Base-by-base conservation (phyloP, 495 filamentous ascomycete genomes). In the Aspergillus conjunctus region DNA sequence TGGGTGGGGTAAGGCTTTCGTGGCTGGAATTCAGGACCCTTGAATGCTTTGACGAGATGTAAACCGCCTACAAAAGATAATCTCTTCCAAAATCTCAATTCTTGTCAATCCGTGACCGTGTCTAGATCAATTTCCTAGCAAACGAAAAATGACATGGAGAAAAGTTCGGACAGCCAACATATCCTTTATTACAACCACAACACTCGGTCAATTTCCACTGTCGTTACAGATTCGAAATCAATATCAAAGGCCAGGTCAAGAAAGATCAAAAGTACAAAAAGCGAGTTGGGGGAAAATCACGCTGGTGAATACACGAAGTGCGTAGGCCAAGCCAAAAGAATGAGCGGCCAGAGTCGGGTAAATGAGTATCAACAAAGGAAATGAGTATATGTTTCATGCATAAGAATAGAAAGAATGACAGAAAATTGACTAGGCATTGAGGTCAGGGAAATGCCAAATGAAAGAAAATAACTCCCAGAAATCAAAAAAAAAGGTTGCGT, bases 361-460 rank as follows among this genome's bases (percentile, higher is more conserved):
- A 52, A 48, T 61, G 52, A 63, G 53, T 59, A 61, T 64, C 54
- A 59, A 61, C 63, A 60, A 69, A 57, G 69, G 54, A 66, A 65
- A 48, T 59, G 54, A 17, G 54, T 34, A 44, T 51, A 57, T 45
- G 41, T 46, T 44, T 65, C 60, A 61, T 65, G 54, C 54, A 53
- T 34, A 53, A 46, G 46, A 43, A 57, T 56, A 26, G 45, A 57
- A 54, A 48, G 60, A 58, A 62, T 46, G 50, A 46, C 34, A 57
- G 30, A 52, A 33, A 59, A 45, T n/a, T 14, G 39, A 58, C 50
- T 50, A 58, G 32, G 32, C 54, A 58, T 43, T 48, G 54, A 43
- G 51, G 49, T 55, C 44, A 57, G 46, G 60, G 14, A 60, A 61
- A 63, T 56, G 59, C 61, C 53, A 59, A 30, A 57, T 39, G 32